Evolutionary conservation across 306 rosid species (phyloP).

Genomic region (Begonia loranthoides): DNA sequence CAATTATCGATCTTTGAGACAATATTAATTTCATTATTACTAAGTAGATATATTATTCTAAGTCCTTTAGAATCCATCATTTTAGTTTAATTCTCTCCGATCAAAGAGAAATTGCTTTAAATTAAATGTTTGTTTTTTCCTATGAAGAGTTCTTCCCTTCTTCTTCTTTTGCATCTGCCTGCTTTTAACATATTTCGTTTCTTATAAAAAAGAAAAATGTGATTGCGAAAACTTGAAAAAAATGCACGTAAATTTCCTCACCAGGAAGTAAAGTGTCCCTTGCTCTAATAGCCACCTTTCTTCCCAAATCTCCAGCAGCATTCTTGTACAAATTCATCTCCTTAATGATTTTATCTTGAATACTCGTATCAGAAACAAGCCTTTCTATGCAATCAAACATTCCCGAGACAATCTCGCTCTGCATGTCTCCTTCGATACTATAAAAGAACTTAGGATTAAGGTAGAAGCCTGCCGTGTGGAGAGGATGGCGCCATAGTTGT

Average conservation of each 20-base stretch:
- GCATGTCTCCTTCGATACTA: slow-evolving; percentile 67
- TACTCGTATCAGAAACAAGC: slow-evolving; percentile 70
- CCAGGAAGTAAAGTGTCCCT: slow-evolving; percentile 81
- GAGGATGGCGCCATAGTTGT: slow-evolving; percentile 64
- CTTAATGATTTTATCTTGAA: slow-evolving; percentile 78
- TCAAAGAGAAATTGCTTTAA: too few relatives aligned
- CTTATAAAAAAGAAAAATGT: too few relatives aligned
- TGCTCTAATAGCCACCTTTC: slow-evolving; percentile 85
- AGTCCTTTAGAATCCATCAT: too few relatives aligned
- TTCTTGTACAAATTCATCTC: slow-evolving; percentile 65
- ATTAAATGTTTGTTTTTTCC: too few relatives aligned
- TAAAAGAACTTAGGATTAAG: slow-evolving; percentile 82
- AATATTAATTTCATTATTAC: too few relatives aligned
- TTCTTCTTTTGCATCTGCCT: too few relatives aligned
- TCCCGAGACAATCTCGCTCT: slow-evolving; percentile 42
- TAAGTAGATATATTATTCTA: too few relatives aligned
- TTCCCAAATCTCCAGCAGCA: slow-evolving; percentile 72
- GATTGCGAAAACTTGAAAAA: too few relatives aligned
- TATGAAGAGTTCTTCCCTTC: too few relatives aligned
- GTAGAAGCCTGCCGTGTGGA: slow-evolving; percentile 80
- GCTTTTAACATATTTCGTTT: too few relatives aligned
- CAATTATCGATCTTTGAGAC: too few relatives aligned
- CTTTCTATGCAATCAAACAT: slow-evolving; percentile 87
- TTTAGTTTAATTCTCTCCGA: too few relatives aligned
- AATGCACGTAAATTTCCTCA: slow-evolving; percentile 19